Evolutionary conservation across 108 stramenopile species (phyloP), one percentile per base, ranked within the genome.

Genomic region (Pinguiococcus pyrenoidosus): DNA sequence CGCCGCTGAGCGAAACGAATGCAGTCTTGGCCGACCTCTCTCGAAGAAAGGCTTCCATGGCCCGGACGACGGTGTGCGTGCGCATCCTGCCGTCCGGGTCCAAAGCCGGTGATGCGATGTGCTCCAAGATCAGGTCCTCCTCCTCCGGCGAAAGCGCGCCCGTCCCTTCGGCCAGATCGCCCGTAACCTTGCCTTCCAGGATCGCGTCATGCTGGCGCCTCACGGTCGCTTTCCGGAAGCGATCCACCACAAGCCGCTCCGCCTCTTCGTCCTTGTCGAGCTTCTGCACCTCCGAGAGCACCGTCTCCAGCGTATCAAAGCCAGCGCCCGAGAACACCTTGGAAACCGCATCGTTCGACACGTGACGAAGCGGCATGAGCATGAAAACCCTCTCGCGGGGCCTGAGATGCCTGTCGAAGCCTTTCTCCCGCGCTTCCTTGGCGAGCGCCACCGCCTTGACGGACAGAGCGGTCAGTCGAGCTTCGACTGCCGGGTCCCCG

Each of bases 1-100:
- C 93, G 24, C 93, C 93, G 20, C 85, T 87, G 16, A 96, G 77
- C 9, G 87, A 89, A 1, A 91, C 79, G 47, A 85, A 79, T 39
- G 44, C 32, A 21, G 32, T 48, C 25, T 17, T 32, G 30, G 21
- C 14, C 30, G 25, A n/a, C 27, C 29, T 17, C 10, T 27, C 25
- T 13, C 18, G 34, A 13, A n/a, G 12, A 4, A 10, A 17, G 39
- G 39, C 39, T 17, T 40, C 6, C 39, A n/a, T 46, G n/a, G 49
- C 39, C 38, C 5, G 36, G 38, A 18, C 27, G 28, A 35, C 38
- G 36, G 26, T 13, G 16, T 29, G 26, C 26, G 29, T 29, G 13
- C 37, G 14, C 13, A 53, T 14, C 52, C 64, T 51, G 16, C 5
- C 25, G 22, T 14, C 35, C 17, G 32, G 29, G 13, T 64, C 66